These are phyloP conservation scores for Penicillium capsulatum DNA, from an alignment of 2,329 filamentous ascomycete species.

Conservation along the genomic window DNA sequence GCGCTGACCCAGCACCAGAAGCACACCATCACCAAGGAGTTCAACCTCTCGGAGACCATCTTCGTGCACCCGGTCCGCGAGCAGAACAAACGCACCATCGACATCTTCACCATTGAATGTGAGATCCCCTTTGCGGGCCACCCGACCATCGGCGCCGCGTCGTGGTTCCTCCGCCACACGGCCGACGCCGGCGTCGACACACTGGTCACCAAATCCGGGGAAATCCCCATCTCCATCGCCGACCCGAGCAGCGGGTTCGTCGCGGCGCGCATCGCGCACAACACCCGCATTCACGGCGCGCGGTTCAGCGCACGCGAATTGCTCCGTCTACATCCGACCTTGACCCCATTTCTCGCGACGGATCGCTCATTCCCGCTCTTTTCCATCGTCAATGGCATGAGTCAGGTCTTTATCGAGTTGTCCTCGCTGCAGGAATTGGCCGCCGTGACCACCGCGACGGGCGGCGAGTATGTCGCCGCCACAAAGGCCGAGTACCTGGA, in stretches of 20 bases:
- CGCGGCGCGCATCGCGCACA: conserved; percentile 34
- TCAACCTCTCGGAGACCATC: conserved; percentile 57
- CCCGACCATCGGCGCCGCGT: conserved; percentile 55
- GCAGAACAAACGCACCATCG: conserved; percentile 33
- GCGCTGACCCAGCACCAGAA: conserved; percentile 47
- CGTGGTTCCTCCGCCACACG: conserved; percentile 40
- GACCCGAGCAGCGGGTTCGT: conserved; percentile 18
- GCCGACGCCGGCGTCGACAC: conserved; percentile 23
- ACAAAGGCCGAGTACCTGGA: conserved; percentile 27
- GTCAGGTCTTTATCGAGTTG: conserved; percentile 62
- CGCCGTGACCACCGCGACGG: conserved; percentile 22
- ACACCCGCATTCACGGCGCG: conserved; percentile 34
- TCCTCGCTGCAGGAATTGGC: conserved; percentile 57
- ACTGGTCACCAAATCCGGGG: conserved; percentile 55
- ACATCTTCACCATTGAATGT: conserved; percentile 51
- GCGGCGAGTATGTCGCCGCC: conserved; percentile 23
- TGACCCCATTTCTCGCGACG: conserved; percentile 19
- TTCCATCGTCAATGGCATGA: conserved; percentile 42
- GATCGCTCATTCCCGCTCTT: conserved; percentile 29
- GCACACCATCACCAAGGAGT: conserved; percentile 53
- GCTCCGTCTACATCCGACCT: conserved; percentile 25
- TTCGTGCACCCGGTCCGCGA: conserved; percentile 44
- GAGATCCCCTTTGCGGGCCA: conserved; percentile 58
- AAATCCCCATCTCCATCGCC: conserved; percentile 45
- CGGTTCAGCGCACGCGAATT: conserved; percentile 25